Conservation (phyloP, 495 filamentous ascomycete genomes). For the Friedmanniomyces endolithicus region DNA sequence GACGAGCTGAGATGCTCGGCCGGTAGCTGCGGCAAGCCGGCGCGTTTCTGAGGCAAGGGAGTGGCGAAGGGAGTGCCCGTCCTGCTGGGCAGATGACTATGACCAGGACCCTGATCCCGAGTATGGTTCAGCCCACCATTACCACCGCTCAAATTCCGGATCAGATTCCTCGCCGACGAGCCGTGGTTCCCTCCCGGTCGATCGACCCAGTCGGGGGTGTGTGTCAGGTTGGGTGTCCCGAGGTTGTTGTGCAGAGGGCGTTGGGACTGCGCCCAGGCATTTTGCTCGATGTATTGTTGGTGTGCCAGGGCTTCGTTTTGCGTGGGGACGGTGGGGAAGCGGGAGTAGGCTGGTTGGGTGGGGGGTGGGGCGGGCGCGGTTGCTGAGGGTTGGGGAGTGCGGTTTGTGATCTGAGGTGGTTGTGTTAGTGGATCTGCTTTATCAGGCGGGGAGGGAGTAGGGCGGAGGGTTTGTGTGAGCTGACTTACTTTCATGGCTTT, state of each 20-base stretch:
- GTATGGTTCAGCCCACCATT: too few species aligned
- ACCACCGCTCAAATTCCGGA: slow-evolving; percentile 9
- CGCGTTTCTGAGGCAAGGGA: slow-evolving; percentile 7
- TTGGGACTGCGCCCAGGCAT: slow-evolving; percentile 20
- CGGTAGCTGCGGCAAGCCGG: background rate
- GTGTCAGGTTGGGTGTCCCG: slow-evolving; percentile 12
- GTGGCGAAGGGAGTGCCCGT: slow-evolving; percentile 8
- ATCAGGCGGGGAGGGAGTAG: background rate
- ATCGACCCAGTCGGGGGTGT: slow-evolving; percentile 21
- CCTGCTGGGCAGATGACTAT: background rate
- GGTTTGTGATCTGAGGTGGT: slow-evolving; percentile 2
- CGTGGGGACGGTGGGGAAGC: background rate
- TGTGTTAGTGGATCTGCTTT: background rate
- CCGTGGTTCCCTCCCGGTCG: background rate
- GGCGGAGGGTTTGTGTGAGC: background rate
- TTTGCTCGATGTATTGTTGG: slow-evolving; percentile 21
- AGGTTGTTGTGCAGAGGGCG: background rate
- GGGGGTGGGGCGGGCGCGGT: background rate
- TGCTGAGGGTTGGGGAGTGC: slow-evolving; percentile 1
- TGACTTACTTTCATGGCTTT: slow-evolving; percentile 74
- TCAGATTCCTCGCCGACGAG: slow-evolving; percentile 1
- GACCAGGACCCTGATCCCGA: too few species aligned
- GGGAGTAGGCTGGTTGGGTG: background rate
- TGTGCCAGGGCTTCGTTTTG: slow-evolving; percentile 17
- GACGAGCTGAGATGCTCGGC: background rate